phyloP scores from a whole-genome alignment of 495 filamentous ascomycete genomes.

The Sordaria brevicollis region DNA sequence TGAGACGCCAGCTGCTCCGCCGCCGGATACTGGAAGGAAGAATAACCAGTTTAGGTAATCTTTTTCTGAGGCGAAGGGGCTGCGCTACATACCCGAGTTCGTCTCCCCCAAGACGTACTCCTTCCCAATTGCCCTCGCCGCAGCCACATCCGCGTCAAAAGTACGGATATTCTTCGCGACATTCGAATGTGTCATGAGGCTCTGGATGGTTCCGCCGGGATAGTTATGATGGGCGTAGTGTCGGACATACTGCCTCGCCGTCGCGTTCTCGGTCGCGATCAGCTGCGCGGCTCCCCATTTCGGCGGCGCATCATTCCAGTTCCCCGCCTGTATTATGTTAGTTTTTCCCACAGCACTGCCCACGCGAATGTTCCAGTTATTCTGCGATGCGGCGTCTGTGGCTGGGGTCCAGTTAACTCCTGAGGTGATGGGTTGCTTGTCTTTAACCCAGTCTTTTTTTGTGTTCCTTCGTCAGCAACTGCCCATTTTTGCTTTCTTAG shows the following conservation, averaged over 20 bases:
- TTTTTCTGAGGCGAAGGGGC: too few relatives aligned
- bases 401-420: constrained; percentile 42
- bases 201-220: constrained; percentile 39
- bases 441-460: constrained; percentile 30
- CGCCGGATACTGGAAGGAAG: constrained; percentile 28
- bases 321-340: constrained; percentile 46
- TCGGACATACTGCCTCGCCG: constrained; percentile 38
- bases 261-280: constrained; percentile 36
- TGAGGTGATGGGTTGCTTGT: constrained; percentile 41
- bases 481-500: constrained; percentile 5
- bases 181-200: constrained; percentile 42
- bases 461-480: background rate
- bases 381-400: constrained; percentile 42
- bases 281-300: constrained; percentile 42
- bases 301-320: constrained; percentile 43
- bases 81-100: constrained; percentile 35
- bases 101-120: constrained; percentile 51
- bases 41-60: background rate
- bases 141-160: constrained; percentile 41
- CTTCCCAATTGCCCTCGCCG: constrained; percentile 34
- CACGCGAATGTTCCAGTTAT: constrained; percentile 43
- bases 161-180: constrained; percentile 27
- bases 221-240: constrained; percentile 52
- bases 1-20: constrained; percentile 40
- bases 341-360: constrained; percentile 35